phyloP scores from a whole-genome alignment of 2,329 filamentous ascomycete species.

The Tolypocladium sp. region DNA sequence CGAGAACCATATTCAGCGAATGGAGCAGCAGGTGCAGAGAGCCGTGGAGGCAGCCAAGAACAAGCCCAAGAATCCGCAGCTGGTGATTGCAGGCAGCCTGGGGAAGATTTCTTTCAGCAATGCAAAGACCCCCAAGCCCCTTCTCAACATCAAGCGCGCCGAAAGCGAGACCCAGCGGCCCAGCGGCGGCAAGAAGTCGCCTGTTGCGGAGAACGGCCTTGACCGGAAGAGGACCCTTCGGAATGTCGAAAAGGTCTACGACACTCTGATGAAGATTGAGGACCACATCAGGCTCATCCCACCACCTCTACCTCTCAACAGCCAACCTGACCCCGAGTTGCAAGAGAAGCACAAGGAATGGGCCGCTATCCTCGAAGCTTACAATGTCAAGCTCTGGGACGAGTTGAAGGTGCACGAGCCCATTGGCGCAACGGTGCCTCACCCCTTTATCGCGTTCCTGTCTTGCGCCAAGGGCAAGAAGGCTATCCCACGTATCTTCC shows the following conservation, averaged over 20 bases:
- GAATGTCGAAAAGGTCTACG: conserved; percentile 84
- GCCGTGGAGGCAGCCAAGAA: conserved; percentile 96
- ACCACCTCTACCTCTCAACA: conserved; percentile 46
- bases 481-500: conserved; percentile 88
- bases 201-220: conserved; percentile 35
- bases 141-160: conserved; percentile 88
- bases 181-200: conserved; percentile 34
- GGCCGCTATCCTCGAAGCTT: conserved; percentile 45
- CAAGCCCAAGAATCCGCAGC: conserved; percentile 93
- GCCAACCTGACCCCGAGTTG: conserved; percentile 50
- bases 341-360: conserved; percentile 72
- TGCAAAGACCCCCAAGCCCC: conserved; percentile 88
- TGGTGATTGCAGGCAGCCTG: conserved; percentile 90
- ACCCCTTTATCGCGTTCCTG: conserved; percentile 94
- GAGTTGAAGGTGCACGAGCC: conserved; percentile 89
- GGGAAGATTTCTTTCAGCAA: conserved; percentile 99
- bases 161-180: conserved; percentile 56
- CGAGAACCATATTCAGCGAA: conserved; percentile 96
- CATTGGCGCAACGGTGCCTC: conserved; percentile 65
- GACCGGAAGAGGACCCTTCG: conserved; percentile 77
- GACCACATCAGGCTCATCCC: conserved; percentile 81
- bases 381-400: conserved; percentile 76
- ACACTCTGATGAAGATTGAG: conserved; percentile 84
- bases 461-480: conserved; percentile 96
- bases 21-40: conserved; percentile 98